These are phyloP conservation scores for Lenzites betulinus DNA, from an alignment of 768 basidiomycete species.

Conservation along the genomic window DNA sequence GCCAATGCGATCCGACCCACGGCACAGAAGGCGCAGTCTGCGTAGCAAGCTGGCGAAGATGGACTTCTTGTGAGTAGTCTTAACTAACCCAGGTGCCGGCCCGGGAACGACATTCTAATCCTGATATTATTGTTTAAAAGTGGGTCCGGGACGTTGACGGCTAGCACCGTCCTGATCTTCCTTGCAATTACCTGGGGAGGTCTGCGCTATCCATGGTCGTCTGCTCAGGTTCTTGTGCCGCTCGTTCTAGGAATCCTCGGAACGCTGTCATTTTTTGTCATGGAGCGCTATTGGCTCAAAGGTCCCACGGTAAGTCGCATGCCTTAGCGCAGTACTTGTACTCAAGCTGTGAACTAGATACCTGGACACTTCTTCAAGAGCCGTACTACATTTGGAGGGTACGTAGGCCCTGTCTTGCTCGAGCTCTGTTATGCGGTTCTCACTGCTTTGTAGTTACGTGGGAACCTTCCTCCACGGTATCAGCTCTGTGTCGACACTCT, in stretches of 20 bases:
- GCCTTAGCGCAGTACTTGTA: not conserved
- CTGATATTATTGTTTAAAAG: no score
- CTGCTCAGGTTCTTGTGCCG: conserved; percentile 40
- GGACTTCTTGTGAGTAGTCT: conserved; percentile 39
- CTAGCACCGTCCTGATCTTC: conserved; percentile 33
- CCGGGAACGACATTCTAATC: no score
- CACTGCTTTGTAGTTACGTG: conserved; percentile 31
- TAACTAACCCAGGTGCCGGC: no score
- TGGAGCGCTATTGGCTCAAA: not conserved
- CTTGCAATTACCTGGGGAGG: conserved; percentile 47
- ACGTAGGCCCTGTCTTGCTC: not conserved
- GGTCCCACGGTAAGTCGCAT: conserved; percentile 2
- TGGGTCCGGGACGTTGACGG: conserved; percentile 37
- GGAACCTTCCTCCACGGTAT: conserved; percentile 36
- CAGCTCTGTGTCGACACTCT: conserved; percentile 25
- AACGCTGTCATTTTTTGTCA: not conserved
- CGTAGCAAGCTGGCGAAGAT: conserved; percentile 33
- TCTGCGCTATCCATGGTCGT: conserved; percentile 40
- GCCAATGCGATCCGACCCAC: no score
- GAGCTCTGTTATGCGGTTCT: no score
- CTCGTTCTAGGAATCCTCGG: conserved; percentile 24
- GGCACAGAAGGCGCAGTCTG: conserved; percentile 30
- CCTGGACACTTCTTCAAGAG: conserved; percentile 10
- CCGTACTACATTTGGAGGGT: conserved; percentile 15
- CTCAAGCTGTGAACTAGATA: not conserved